Evolutionary conservation across 164 flowering plant species (phyloP).

Genomic region (Hamamelis virginiana): DNA sequence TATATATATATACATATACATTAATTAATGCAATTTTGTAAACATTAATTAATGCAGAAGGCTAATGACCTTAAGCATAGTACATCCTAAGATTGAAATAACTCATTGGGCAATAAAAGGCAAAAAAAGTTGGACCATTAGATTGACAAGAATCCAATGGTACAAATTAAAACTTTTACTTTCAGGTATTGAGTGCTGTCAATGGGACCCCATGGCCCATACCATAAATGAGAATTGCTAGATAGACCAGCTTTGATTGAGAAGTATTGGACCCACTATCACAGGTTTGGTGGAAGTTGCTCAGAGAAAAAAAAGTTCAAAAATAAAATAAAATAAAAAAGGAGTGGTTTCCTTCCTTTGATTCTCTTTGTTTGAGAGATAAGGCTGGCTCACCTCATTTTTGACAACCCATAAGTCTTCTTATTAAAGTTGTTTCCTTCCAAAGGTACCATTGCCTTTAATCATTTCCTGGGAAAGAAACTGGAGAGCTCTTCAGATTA

Average conservation of each 20-base stretch:
- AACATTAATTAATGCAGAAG: too few relatives aligned
- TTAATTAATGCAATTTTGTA: too few relatives aligned
- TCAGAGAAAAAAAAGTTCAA: not conserved
- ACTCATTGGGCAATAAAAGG: too few relatives aligned
- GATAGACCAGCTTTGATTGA: constrained; percentile 6
- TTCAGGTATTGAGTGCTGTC: not conserved
- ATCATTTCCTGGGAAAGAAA: constrained; percentile 11
- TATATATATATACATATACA: too few relatives aligned
- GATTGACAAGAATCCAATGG: too few relatives aligned
- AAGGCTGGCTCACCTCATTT: constrained; percentile 19
- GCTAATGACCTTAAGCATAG: too few relatives aligned
- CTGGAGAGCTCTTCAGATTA: constrained; percentile 3
- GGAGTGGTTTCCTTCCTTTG: not conserved
- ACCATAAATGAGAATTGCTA: constrained; percentile 2
- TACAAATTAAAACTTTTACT: too few relatives aligned
- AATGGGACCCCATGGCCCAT: not conserved
- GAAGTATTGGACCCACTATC: constrained; percentile 8
- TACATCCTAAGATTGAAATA: too few relatives aligned
- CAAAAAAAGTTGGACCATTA: too few relatives aligned
- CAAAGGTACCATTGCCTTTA: constrained; percentile 24
- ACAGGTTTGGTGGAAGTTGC: constrained; percentile 19
- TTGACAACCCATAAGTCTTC: constrained; percentile 26
- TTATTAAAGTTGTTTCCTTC: constrained; percentile 33
- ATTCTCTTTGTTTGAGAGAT: constrained; percentile 1
- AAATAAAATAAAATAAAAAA: not conserved